Evolutionary conservation across 805 yeast species (phyloP).

Genomic region (Phaffomyces antillensis): DNA sequence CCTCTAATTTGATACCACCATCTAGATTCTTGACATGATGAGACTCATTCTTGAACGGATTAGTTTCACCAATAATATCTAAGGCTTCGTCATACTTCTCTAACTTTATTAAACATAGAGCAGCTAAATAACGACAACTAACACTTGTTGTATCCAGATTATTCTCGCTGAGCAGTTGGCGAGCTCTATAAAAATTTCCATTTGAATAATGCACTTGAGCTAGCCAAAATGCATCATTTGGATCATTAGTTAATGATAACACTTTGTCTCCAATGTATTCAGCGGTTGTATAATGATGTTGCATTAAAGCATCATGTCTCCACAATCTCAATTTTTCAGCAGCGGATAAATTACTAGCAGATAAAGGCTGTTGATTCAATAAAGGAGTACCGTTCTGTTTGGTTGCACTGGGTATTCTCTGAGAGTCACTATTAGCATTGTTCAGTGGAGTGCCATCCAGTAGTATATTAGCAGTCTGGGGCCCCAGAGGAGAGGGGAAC

Average conservation of each 20-base stretch:
- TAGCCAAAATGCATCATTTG: slow-evolving; percentile 93
- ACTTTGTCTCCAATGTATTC: slow-evolving; percentile 90
- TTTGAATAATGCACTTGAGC: slow-evolving; percentile 81
- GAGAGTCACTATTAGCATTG: neutral
- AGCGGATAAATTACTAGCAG: slow-evolving; percentile 37
- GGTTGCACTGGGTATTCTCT: neutral
- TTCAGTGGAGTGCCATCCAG: neutral
- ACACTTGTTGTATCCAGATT: slow-evolving; percentile 50
- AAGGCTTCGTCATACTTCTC: slow-evolving; percentile 85
- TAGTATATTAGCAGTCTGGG: neutral
- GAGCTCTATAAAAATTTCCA: slow-evolving; percentile 74
- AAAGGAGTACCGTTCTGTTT: neutral
- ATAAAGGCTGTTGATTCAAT: neutral
- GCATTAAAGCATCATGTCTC: slow-evolving; percentile 91
- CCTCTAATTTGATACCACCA: slow-evolving; percentile 82
- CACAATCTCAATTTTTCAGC: slow-evolving; percentile 83
- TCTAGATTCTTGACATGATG: slow-evolving; percentile 45
- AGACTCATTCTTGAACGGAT: slow-evolving; percentile 50
- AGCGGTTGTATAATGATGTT: slow-evolving; percentile 86
- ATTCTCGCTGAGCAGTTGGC: slow-evolving; percentile 55
- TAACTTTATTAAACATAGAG: slow-evolving; percentile 61
- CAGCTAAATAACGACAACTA: slow-evolving; percentile 76
- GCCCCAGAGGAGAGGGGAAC: slow-evolving; percentile 25
- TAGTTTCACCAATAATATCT: slow-evolving; percentile 74
- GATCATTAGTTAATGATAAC: slow-evolving; percentile 72